phyloP scores from a whole-genome alignment of 2,329 filamentous ascomycete species.

The Stenocarpella maydis region DNA sequence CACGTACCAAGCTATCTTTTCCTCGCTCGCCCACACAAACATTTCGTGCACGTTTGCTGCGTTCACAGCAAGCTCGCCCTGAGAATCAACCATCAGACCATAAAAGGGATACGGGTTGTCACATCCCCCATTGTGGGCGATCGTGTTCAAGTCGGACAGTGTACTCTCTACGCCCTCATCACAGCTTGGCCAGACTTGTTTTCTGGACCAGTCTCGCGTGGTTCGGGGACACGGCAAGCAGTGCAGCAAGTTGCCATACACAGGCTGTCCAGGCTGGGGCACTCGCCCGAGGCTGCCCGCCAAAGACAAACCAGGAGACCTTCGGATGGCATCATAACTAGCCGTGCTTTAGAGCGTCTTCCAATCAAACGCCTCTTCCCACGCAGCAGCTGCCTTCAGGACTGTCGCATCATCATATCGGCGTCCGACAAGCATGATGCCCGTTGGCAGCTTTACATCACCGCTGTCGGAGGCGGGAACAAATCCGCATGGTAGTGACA shows the following conservation, averaged over 20 bases:
- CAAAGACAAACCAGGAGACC: neutral
- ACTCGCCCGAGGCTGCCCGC: neutral
- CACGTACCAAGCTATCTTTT: neutral
- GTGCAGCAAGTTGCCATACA: too few relatives aligned
- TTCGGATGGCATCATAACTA: too few relatives aligned
- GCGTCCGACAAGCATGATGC: conserved; percentile 28
- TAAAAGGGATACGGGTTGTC: too few relatives aligned
- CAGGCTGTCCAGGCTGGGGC: too few relatives aligned
- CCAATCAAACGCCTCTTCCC: conserved; percentile 32
- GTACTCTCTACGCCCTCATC: too few relatives aligned
- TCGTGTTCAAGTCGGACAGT: too few relatives aligned
- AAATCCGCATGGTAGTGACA: conserved; percentile 30
- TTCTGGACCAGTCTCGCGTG: too few relatives aligned
- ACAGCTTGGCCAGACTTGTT: too few relatives aligned
- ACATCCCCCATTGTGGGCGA: too few relatives aligned
- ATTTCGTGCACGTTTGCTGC: neutral
- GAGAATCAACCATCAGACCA: too few relatives aligned
- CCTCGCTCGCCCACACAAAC: neutral
- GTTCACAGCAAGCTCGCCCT: neutral
- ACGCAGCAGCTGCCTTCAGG: conserved; percentile 33
- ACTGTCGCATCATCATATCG: conserved; percentile 29
- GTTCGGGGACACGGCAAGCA: too few relatives aligned
- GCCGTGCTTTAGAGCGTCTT: conserved; percentile 37
- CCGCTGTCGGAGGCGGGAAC: conserved; percentile 22
- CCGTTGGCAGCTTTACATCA: conserved; percentile 25